Percentiles rank a stretch among this genome's conserved stretches.
Evolutionary conservation across 2,329 filamentous ascomycete species (phyloP).

Genomic region (Xylaria hypoxylon): DNA sequence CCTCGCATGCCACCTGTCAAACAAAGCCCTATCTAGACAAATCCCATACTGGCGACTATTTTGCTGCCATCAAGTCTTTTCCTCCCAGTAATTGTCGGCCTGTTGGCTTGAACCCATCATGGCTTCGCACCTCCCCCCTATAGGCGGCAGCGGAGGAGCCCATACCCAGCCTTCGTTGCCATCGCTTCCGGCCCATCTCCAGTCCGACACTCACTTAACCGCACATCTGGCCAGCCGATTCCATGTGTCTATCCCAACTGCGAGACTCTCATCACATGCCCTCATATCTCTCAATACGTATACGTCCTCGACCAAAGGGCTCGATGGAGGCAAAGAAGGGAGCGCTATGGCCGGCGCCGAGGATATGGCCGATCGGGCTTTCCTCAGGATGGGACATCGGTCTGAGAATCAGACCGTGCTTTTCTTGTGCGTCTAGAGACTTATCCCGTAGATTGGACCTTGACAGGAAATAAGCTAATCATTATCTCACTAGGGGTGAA

Average conservation of each 20-base stretch:
- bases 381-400: conserved; percentile 83
- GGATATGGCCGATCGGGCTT: conserved; percentile 88
- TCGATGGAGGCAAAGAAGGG: conserved; percentile 90
- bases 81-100: conserved; percentile 39
- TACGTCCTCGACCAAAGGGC: conserved; percentile 85
- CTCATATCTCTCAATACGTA: conserved; percentile 95
- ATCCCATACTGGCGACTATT: conserved; percentile 20
- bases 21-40: conserved; percentile 8
- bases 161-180: conserved; percentile 89
- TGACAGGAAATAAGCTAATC: conserved; percentile 30
- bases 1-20: conserved; percentile 1
- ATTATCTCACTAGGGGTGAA: conserved; percentile 75
- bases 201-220: conserved; percentile 82
- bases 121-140: conserved; percentile 69
- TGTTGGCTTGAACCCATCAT: conserved; percentile 58
- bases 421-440: conserved; percentile 80
- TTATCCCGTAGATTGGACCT: background rate
- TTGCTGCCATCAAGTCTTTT: conserved; percentile 34
- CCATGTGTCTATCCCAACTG: conserved; percentile 89
- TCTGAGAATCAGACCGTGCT: conserved; percentile 94
- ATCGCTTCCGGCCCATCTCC: conserved; percentile 83
- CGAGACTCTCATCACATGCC: conserved; percentile 89
- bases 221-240: conserved; percentile 89
- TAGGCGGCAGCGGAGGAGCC: conserved; percentile 66
- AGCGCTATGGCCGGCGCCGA: conserved; percentile 94